Base-by-base conservation (phyloP, 768 basidiomycete species). In the Trametes cingulata region DNA sequence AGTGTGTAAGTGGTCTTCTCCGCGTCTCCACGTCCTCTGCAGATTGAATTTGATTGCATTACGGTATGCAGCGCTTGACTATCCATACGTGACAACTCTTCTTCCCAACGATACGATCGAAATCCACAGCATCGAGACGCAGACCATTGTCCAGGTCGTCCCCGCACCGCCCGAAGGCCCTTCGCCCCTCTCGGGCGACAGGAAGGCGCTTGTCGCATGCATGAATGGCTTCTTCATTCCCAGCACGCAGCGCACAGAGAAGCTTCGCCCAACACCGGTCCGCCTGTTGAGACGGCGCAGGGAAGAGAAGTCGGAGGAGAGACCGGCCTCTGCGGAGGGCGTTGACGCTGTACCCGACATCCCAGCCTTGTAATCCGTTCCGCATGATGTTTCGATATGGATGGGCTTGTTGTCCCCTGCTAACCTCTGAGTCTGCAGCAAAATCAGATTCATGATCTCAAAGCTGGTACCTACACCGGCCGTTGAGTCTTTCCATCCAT, bases 91-190 rank as follows among this genome's bases (percentile, higher is more conserved):
- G 52, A 85, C 86, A 13, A 83, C 93, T 0, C 80, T 97, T 3
- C 79, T 97, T 3, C 85, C 87, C 2, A 86, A 95, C 69, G 80
- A 85, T 51, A 88, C 85, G 1, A 83, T 98, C 54, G 86, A 91
- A 68, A 82, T 96, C 4, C 94, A 97, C 71, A 87, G 80, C 60
- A 75, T 96, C 55, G 85, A 91, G 71, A 84, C 87, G 0, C 91
- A 91, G 66, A 67, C 75, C 22, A 84, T 88, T 41, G 80, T 84
- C 1, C 94, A 95, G 71, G 82, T 87, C 27, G 75, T 96, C 15
- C 71, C 82, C 7, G 78, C 85, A 0, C 80, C 80, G 4, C 56
- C 63, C 6, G 73, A 68, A 49, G 66, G 56, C 33, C 43, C 49
- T 45, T 67, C 56, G 47, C 68, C 65, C 64, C 65, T 52, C 45